Conservation (phyloP, 2,329 filamentous ascomycete species). For the Calonectria montana region DNA sequence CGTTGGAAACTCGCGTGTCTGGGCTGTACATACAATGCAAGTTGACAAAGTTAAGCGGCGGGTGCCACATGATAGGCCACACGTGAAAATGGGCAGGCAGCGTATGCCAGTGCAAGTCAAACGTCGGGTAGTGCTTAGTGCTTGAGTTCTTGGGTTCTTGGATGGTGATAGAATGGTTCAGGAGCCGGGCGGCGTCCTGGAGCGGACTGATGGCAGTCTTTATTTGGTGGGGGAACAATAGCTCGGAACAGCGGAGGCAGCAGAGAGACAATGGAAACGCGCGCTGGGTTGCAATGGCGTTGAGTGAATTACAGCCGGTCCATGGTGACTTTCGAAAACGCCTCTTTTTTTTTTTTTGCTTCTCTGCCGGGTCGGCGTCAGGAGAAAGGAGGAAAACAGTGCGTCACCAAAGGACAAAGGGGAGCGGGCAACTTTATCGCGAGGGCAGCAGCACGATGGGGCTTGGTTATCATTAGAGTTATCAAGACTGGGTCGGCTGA, state of each 20-base stretch:
- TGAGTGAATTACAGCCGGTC: constrained; percentile 37
- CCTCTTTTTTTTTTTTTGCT: not conserved
- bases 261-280: not conserved
- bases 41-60: constrained; percentile 41
- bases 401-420: not conserved
- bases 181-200: not conserved
- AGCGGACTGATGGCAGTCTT: not conserved
- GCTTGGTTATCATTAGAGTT: constrained; percentile 21
- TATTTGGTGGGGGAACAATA: not conserved
- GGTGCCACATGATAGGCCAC: constrained; percentile 36
- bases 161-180: not conserved
- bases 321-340: not conserved
- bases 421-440: constrained; percentile 6
- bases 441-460: not conserved
- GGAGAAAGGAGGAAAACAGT: not conserved
- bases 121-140: no score
- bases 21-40: constrained; percentile 39
- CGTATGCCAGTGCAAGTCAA: constrained; percentile 1
- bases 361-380: not conserved
- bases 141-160: not conserved
- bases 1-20: not conserved
- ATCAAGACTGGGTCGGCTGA: constrained; percentile 25
- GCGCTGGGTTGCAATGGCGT: constrained; percentile 10
- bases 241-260: not conserved
- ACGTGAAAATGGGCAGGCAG: constrained; percentile 2